Evolutionary conservation across 1,139 yeast species (phyloP), one percentile per base, ranked within the genome.

Genomic region (Pneumocystis jirovecii): DNA sequence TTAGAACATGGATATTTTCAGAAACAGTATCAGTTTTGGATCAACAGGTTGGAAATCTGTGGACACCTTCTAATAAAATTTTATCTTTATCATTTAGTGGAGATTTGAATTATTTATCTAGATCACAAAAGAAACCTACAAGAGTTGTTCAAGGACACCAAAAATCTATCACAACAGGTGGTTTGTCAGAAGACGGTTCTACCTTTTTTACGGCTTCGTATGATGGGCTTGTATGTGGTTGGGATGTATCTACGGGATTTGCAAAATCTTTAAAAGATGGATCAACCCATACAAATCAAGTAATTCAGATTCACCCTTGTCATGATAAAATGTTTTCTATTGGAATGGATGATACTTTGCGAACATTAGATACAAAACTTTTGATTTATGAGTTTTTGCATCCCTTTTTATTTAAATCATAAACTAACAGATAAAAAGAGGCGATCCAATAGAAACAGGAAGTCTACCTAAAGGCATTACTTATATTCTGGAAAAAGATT

Each of bases 271-370:
- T 79, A 34, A 50, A 50, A 50, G 69, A 74, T 17, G 77, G 78
- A 29, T 71, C 75, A 6, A 76, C 78, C 12, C 93, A 87, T 73
- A 71, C 80, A 1, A 87, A 86, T 71, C 79, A 84, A 70, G 80
- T 89, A 50, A 83, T 81, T 62, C 85, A 77, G 45, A 70, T 68
- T 60, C 74, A 70, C 12, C 72, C 71, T 31, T 73, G 73, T 1
- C 68, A 70, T 1, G 6, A 21, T 12, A 42, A 39, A 15, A 69
- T 84, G 15, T 76, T 81, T 65, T 81, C 95, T 25, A 78, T 84
- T 40, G 95, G 91, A 1, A 91, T 97, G 97, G 98, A 93, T 74
- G 96, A 89, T 72, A 82, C 83, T n/a, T 72, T 90, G 64, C 83
- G 82, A 71, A 71, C 77, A 2, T 77, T 86, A 75, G 71, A 73